Evolutionary conservation across 768 basidiomycete genomes (phyloP).

Genomic region (Obba rivulosa): DNA sequence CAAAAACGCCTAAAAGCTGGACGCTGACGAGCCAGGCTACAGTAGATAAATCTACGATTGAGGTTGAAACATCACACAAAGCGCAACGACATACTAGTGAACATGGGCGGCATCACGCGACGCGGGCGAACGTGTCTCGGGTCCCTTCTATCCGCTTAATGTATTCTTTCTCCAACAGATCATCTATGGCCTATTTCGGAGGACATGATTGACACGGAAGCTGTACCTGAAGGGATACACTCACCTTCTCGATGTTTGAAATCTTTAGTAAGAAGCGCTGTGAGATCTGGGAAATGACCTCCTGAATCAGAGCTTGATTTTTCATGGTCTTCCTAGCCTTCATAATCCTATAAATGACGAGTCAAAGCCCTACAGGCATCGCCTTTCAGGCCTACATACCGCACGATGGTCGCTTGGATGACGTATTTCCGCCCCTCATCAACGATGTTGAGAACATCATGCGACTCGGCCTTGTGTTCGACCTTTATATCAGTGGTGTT

Average conservation of each 20-base stretch:
- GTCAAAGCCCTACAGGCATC: not conserved
- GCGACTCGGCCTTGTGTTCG: constrained; percentile 87
- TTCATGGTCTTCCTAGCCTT: constrained; percentile 95
- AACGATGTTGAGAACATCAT: constrained; percentile 88
- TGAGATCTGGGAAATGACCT: constrained; percentile 86
- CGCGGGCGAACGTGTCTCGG: constrained; percentile 83
- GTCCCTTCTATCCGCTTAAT: constrained; percentile 90
- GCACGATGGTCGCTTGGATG: constrained; percentile 91
- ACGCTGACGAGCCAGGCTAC: not conserved
- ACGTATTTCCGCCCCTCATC: constrained; percentile 97
- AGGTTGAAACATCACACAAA: not conserved
- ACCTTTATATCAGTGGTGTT: constrained; percentile 93
- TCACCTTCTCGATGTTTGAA: constrained; percentile 92
- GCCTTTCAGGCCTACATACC: constrained; percentile 40
- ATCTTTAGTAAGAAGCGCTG: constrained; percentile 90
- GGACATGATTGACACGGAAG: no score
- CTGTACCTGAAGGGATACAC: constrained; percentile 5
- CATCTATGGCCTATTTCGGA: constrained; percentile 72
- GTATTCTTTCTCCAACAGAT: constrained; percentile 93
- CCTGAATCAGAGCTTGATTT: constrained; percentile 84
- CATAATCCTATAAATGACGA: constrained; percentile 61
- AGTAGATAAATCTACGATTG: constrained; percentile 3
- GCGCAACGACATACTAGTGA: constrained; percentile 2
- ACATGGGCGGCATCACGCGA: constrained; percentile 41
- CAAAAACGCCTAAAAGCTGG: no score